These are phyloP conservation scores for Podospora tetraspora DNA, from an alignment of 495 filamentous ascomycete genomes.

Conservation along the genomic window DNA sequence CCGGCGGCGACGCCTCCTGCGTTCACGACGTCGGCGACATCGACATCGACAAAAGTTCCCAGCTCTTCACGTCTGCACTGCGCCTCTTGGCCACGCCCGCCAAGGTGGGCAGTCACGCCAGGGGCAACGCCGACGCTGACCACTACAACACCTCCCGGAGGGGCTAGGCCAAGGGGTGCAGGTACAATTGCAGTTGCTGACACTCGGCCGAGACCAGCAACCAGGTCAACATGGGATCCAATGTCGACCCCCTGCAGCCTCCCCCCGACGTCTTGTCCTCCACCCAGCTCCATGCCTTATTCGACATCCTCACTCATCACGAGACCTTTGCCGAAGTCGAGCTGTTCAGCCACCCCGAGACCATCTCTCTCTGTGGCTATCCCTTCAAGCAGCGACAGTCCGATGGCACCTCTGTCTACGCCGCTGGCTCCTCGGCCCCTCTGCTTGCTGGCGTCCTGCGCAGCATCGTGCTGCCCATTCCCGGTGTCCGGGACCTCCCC, in stretches of 20 bases:
- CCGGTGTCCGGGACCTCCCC: constrained; percentile 52
- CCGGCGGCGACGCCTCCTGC: not conserved
- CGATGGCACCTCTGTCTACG: constrained; percentile 17
- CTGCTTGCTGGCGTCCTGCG: constrained; percentile 54
- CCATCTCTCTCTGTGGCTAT: constrained; percentile 53
- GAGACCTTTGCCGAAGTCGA: constrained; percentile 59
- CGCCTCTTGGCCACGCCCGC: not conserved
- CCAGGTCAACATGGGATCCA: not conserved
- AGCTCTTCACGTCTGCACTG: not conserved
- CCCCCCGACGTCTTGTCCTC: constrained; percentile 33
- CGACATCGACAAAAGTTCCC: not conserved
- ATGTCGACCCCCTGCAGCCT: not conserved
- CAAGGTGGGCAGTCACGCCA: not conserved
- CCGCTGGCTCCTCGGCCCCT: constrained; percentile 43
- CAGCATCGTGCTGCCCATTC: constrained; percentile 51
- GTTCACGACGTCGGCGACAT: not conserved
- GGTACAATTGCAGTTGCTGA: not conserved
- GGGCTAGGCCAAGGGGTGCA: too few relatives aligned
- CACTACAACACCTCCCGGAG: too few relatives aligned
- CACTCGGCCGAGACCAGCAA: not conserved
- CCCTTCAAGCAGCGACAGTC: constrained; percentile 41
- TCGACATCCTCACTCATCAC: constrained; percentile 62
- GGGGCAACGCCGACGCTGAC: not conserved
- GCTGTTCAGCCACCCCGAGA: constrained; percentile 50
- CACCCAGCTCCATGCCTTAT: constrained; percentile 52